Evolutionary conservation across 169 alveolate genomes (phyloP), one percentile per base, ranked within the genome.

Genomic region (Condylostoma magnum): DNA sequence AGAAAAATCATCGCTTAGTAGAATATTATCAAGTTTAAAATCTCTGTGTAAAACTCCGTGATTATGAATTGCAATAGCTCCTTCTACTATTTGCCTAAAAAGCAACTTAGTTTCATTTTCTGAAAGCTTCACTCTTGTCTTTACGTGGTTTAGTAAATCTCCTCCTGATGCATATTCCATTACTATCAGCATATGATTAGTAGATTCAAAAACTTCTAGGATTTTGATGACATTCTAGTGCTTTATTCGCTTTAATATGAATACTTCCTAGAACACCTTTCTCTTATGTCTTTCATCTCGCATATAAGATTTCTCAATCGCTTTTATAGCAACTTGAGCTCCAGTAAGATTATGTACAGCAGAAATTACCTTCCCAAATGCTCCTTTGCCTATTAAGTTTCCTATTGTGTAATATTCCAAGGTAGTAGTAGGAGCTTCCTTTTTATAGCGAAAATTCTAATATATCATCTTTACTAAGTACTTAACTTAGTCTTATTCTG

Each of bases 121-220:
- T 30, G 80, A 54, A 15, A 85, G 31, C 66, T 70, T 56, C 30
- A 69, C 77, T 5, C 81, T 51, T 58, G 68, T 73, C 58, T 77
- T 78, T 22, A 86, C 81, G 69, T 69, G 76, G 18, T 76, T 69
- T 28, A 86, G 76, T 53, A 86, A 57, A 65, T 86, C 93, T 27
- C 86, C 90, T 6, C 89, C 92, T n/a, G 88, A 77, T 5, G 89
- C 86, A 79, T 86, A 86, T 54, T 86, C 93, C 93, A 86, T 82
- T 6, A 82, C 90, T 57, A 86, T 77, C 33, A 86, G 54, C 34
- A 86, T 50, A 67, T 86, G 90, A 27, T 66, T 81, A 22, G 76
- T 57, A 37, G 83, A 76, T 73, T 86, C 93, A 68, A 86, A 86
- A 18, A 82, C 90, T 43, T 81, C 89, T 6, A 68, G 30, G 5